These are phyloP conservation scores for Cordia subcordata DNA, from an alignment of 257 asterid species.

Conservation along the genomic window DNA sequence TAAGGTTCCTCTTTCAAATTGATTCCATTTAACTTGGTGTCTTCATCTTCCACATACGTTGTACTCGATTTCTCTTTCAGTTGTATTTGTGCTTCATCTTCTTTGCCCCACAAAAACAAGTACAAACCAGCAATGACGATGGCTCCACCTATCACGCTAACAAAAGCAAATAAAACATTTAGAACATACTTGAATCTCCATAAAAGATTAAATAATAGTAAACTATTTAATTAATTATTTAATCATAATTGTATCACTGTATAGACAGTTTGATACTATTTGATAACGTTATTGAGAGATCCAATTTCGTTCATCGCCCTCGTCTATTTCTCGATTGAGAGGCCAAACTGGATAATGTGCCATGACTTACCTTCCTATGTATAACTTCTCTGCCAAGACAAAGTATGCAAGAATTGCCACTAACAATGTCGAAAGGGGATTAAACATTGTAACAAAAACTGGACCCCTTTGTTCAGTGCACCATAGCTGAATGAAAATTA, in stretches of 20 bases:
- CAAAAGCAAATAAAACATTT: constrained; percentile 10
- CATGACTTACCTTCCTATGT: constrained; percentile 55
- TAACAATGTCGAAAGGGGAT: constrained; percentile 57
- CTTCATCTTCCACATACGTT: constrained; percentile 18
- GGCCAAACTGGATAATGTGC: background rate
- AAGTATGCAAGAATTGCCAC: constrained; percentile 56
- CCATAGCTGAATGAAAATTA: constrained; percentile 50
- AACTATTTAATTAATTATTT: no score
- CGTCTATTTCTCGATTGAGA: no score
- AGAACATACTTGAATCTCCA: no score
- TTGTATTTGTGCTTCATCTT: constrained; percentile 33
- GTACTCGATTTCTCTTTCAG: constrained; percentile 17
- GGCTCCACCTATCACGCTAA: constrained; percentile 61
- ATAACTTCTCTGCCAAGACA: constrained; percentile 60
- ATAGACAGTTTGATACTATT: no score
- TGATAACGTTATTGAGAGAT: no score
- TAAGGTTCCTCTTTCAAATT: constrained; percentile 27
- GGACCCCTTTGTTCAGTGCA: constrained; percentile 76
- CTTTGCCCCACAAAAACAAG: constrained; percentile 75
- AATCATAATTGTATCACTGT: no score
- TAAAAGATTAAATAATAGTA: no score
- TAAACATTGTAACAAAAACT: constrained; percentile 70
- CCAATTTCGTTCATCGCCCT: no score
- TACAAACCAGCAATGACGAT: constrained; percentile 57
- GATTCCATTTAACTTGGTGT: constrained; percentile 14